phyloP scores from a whole-genome alignment of 441 rosid species.

The Lepidium campestre region DNA sequence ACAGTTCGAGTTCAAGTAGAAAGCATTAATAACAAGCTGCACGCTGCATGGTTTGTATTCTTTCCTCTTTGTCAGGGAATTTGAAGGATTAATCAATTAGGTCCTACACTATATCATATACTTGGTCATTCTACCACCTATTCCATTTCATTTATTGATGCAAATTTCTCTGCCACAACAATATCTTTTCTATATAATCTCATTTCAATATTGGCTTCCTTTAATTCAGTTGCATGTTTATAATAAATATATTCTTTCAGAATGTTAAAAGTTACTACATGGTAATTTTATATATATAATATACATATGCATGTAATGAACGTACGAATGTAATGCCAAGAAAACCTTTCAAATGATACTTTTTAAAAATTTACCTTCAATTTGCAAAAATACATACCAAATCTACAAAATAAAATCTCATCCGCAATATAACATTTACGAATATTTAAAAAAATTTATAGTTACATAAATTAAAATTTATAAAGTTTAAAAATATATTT shows the following conservation, averaged over 20 bases:
- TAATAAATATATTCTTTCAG: background rate
- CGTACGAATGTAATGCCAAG: too few species aligned
- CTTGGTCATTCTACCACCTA: conserved; percentile 27
- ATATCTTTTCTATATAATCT: background rate
- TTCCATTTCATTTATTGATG: background rate
- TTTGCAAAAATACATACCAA: too few species aligned
- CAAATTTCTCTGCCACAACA: conserved; percentile 18
- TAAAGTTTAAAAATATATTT: too few species aligned
- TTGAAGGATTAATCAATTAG: conserved; percentile 1
- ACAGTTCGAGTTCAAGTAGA: conserved; percentile 13
- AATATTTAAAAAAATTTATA: too few species aligned
- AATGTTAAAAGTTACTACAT: background rate
- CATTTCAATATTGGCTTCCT: background rate
- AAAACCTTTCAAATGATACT: too few species aligned
- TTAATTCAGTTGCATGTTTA: background rate
- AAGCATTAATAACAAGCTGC: conserved; percentile 26
- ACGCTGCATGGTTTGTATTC: conserved; percentile 28
- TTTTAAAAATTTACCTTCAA: too few species aligned
- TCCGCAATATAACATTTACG: too few species aligned
- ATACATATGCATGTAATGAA: too few species aligned
- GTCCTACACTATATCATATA: conserved; percentile 29
- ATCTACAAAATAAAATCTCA: too few species aligned
- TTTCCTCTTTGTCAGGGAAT: conserved; percentile 28
- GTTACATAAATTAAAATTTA: too few species aligned
- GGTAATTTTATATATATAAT: background rate